phyloP scores from a whole-genome alignment of 345 rosid species.

The Eutrema japonicum region DNA sequence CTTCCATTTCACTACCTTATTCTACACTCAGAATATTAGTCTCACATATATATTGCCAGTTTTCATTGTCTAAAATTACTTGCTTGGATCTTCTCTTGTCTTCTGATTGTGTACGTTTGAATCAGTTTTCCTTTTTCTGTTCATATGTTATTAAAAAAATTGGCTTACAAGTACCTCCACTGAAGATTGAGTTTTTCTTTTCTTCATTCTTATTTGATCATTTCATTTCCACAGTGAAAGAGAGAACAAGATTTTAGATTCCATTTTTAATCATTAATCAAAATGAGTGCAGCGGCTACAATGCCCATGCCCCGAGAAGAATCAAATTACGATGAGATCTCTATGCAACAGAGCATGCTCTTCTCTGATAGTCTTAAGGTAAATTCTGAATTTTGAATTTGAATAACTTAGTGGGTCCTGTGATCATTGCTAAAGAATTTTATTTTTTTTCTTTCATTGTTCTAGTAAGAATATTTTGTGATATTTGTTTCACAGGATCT shows the following conservation, averaged over 20 bases:
- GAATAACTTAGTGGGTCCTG: not conserved
- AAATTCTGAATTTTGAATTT: not conserved
- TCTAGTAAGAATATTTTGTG: not conserved
- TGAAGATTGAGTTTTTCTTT: not conserved
- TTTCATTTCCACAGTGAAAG: constrained; percentile 34
- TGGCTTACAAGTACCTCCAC: not conserved
- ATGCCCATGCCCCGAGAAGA: constrained; percentile 58
- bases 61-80: not conserved
- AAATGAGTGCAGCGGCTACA: constrained; percentile 65
- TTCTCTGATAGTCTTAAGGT: constrained; percentile 92
- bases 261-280: constrained; percentile 37
- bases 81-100: constrained; percentile 11
- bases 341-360: constrained; percentile 85
- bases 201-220: constrained; percentile 34
- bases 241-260: constrained; percentile 28
- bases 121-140: not conserved
- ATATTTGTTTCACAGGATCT: constrained; percentile 59
- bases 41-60: not conserved
- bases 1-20: not conserved
- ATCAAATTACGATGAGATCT: constrained; percentile 73
- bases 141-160: not conserved
- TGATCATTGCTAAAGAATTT: not conserved
- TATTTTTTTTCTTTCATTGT: not conserved
- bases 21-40: not conserved
- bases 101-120: constrained; percentile 3